phyloP scores from a whole-genome alignment of 2,329 filamentous ascomycete species.

The Aspergillus sp. region DNA sequence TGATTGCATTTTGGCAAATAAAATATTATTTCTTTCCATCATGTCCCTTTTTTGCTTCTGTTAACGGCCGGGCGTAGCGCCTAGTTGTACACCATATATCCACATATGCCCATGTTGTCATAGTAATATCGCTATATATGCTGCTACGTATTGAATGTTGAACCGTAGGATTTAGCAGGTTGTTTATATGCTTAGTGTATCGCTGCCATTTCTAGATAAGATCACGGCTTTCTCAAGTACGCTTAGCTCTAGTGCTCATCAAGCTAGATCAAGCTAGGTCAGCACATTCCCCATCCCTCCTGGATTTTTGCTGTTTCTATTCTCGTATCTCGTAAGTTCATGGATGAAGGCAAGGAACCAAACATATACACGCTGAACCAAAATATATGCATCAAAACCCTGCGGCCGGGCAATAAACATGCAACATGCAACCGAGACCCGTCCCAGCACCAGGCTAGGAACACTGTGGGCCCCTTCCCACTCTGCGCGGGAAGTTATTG shows the following conservation, averaged over 20 bases:
- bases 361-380: no score
- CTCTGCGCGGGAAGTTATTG: neutral
- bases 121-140: neutral
- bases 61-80: neutral
- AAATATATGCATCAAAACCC: no score
- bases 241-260: neutral
- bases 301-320: neutral
- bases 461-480: neutral
- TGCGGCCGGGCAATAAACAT: neutral
- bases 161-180: neutral
- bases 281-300: neutral
- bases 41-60: neutral
- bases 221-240: neutral
- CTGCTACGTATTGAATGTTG: neutral
- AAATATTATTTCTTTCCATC: neutral
- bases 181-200: neutral
- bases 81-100: neutral
- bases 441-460: neutral
- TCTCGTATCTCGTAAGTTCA: neutral
- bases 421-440: neutral
- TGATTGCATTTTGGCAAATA: constrained; percentile 9
- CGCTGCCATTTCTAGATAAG: neutral
- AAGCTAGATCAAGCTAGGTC: neutral
- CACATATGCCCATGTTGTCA: neutral
- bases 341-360: neutral